Percentiles rank a stretch among this genome's conserved stretches.
These are phyloP conservation scores for Macroventuria anomochaeta DNA, from an alignment of 2,329 filamentous ascomycete species.

Conservation along the genomic window DNA sequence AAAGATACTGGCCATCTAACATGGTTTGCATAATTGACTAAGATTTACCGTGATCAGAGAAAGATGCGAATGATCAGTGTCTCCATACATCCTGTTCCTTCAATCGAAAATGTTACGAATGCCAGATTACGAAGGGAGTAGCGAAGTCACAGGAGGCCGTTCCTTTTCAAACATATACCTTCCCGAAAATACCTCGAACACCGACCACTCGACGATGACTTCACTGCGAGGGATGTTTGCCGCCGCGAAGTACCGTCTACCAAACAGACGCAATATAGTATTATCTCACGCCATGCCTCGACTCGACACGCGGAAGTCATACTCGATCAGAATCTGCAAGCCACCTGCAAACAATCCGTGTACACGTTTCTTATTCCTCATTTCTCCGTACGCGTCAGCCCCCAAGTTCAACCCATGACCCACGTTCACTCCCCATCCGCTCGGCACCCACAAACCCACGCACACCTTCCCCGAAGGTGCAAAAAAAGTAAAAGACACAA, in stretches of 20 bases:
- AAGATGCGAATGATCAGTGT: too few species aligned
- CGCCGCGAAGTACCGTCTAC: background rate
- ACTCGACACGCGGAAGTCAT: background rate
- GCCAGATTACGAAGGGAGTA: too few species aligned
- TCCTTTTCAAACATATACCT: too few species aligned
- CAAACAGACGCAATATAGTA: background rate
- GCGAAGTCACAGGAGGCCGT: too few species aligned
- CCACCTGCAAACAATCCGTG: conserved; percentile 1
- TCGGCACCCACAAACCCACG: background rate
- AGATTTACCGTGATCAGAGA: too few species aligned
- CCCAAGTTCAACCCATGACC: conserved; percentile 3
- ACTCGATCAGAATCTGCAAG: conserved; percentile 1
- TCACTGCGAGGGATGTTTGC: background rate
- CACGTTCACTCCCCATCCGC: background rate
- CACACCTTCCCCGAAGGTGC: background rate
- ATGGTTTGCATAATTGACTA: too few species aligned
- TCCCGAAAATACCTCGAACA: too few species aligned
- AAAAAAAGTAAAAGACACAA: background rate
- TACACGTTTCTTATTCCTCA: background rate
- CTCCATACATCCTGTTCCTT: too few species aligned
- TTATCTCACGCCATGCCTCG: background rate
- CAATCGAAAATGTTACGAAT: too few species aligned
- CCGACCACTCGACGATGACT: too few species aligned
- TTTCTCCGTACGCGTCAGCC: background rate
- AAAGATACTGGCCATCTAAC: too few species aligned